Evolutionary conservation across 305 asterid species (phyloP).

Genomic region (Fraxinus angustifolia): DNA sequence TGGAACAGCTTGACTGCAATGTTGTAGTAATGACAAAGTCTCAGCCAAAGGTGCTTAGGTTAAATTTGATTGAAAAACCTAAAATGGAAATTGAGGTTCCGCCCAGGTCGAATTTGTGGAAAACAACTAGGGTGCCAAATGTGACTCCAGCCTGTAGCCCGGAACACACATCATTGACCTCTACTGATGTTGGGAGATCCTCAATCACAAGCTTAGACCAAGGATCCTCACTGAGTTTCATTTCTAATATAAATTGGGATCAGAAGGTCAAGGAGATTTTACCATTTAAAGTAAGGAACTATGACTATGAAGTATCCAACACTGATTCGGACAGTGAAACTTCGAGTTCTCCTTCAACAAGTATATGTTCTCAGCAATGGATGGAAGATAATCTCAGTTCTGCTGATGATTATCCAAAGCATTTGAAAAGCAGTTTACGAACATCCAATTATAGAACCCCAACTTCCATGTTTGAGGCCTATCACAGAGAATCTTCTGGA

Average conservation of each 20-base stretch:
- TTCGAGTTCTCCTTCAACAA: constrained; percentile 51
- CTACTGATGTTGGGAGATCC: constrained; percentile 42
- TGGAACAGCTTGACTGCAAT: constrained; percentile 76
- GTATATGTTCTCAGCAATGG: constrained; percentile 54
- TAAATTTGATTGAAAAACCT: constrained; percentile 57
- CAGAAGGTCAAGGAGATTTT: constrained; percentile 40
- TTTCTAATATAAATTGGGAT: constrained; percentile 52
- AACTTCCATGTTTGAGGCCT: constrained; percentile 27
- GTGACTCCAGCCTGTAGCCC: constrained; percentile 89
- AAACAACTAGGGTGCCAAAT: constrained; percentile 58
- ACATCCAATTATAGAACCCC: constrained; percentile 31
- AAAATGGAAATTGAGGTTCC: constrained; percentile 24
- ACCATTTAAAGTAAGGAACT: constrained; percentile 20
- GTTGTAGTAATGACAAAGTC: constrained; percentile 59
- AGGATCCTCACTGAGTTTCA: constrained; percentile 41
- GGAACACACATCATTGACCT: constrained; percentile 38
- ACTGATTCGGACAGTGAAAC: constrained; percentile 58
- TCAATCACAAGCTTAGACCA: constrained; percentile 53
- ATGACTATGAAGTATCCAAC: constrained; percentile 40
- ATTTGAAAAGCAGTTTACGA: constrained; percentile 27
- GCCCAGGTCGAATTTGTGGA: constrained; percentile 28
- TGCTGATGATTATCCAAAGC: constrained; percentile 44
- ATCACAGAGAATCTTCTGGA: constrained; percentile 17
- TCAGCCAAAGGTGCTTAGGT: constrained; percentile 65
- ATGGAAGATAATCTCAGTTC: constrained; percentile 50